Conservation (phyloP, 352 stramenopile genomes). For the Phytophthora nicotianae region DNA sequence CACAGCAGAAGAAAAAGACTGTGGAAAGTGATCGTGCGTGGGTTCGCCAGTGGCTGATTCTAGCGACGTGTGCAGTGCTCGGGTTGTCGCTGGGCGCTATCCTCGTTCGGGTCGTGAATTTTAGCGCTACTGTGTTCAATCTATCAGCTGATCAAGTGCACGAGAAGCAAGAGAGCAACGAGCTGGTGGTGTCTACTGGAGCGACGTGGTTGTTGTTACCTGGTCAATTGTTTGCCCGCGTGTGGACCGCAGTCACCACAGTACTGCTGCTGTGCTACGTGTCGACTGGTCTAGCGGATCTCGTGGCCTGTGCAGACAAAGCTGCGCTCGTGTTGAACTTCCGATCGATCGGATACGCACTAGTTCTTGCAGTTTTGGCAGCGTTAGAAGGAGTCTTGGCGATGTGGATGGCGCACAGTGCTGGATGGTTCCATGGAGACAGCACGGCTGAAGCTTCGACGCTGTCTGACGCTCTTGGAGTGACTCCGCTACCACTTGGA, state of each 20-base stretch:
- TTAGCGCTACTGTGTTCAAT: constrained; percentile 35
- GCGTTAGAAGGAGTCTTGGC: constrained; percentile 44
- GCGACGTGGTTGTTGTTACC: constrained; percentile 52
- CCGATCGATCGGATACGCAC: constrained; percentile 36
- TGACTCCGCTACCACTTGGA: constrained; percentile 29
- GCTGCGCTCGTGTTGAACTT: constrained; percentile 39
- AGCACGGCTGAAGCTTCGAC: constrained; percentile 3
- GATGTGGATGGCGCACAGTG: constrained; percentile 33
- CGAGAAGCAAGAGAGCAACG: constrained; percentile 32
- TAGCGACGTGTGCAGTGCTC: constrained; percentile 35
- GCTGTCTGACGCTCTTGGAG: constrained; percentile 28
- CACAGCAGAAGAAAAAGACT: constrained; percentile 15
- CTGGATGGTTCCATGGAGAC: constrained; percentile 33
- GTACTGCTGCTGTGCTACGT: constrained; percentile 57
- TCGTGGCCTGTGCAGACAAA: constrained; percentile 50
- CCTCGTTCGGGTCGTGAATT: constrained; percentile 32
- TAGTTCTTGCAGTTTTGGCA: constrained; percentile 39
- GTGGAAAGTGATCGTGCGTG: constrained; percentile 15
- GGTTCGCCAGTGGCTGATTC: constrained; percentile 32
- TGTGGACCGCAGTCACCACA: constrained; percentile 50
- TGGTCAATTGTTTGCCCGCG: constrained; percentile 48
- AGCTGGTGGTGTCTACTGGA: constrained; percentile 28
- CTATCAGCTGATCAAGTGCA: constrained; percentile 25
- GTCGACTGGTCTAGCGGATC: constrained; percentile 45
- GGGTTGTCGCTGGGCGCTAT: constrained; percentile 43